phyloP scores from a whole-genome alignment of 768 basidiomycete species.

The Crepidotus variabilis region DNA sequence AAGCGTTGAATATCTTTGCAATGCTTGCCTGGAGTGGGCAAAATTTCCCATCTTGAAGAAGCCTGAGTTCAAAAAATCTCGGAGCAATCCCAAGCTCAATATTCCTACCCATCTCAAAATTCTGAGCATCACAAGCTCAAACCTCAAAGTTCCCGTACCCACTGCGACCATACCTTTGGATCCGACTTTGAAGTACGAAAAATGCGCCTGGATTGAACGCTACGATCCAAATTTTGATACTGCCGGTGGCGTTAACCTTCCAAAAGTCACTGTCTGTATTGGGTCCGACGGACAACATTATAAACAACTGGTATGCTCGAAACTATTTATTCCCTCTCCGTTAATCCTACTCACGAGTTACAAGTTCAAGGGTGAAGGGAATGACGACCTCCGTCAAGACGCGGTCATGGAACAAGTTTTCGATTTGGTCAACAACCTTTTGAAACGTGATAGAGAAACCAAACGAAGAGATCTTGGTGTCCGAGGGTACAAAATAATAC shows the following conservation, averaged over 20 bases:
- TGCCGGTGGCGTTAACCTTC: slow-evolving; percentile 78
- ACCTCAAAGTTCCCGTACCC: slow-evolving; percentile 78
- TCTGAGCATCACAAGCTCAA: slow-evolving; percentile 32
- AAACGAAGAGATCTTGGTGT: slow-evolving; percentile 67
- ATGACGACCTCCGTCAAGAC: slow-evolving; percentile 93
- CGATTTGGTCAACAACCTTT: slow-evolving; percentile 76
- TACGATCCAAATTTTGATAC: slow-evolving; percentile 58
- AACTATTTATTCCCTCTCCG: background rate
- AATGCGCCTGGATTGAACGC: slow-evolving; percentile 63
- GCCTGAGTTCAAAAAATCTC: slow-evolving; percentile 16
- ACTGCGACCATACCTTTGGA: slow-evolving; percentile 73
- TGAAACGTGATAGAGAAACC: slow-evolving; percentile 73
- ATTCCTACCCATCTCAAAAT: slow-evolving; percentile 48
- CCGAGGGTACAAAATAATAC: slow-evolving; percentile 86
- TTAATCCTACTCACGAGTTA: slow-evolving; percentile 3
- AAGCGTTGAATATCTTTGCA: slow-evolving; percentile 57
- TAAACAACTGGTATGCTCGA: slow-evolving; percentile 70
- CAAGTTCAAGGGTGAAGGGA: slow-evolving; percentile 89
- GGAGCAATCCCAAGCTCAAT: slow-evolving; percentile 10
- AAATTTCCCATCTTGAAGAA: slow-evolving; percentile 48
- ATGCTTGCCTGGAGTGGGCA: slow-evolving; percentile 73
- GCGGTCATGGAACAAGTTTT: slow-evolving; percentile 99
- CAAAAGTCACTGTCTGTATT: slow-evolving; percentile 74
- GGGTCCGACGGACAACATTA: slow-evolving; percentile 64
- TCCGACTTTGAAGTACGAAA: slow-evolving; percentile 59